Conservation (phyloP, 768 basidiomycete species). For the Panaeolus cyanescens region DNA sequence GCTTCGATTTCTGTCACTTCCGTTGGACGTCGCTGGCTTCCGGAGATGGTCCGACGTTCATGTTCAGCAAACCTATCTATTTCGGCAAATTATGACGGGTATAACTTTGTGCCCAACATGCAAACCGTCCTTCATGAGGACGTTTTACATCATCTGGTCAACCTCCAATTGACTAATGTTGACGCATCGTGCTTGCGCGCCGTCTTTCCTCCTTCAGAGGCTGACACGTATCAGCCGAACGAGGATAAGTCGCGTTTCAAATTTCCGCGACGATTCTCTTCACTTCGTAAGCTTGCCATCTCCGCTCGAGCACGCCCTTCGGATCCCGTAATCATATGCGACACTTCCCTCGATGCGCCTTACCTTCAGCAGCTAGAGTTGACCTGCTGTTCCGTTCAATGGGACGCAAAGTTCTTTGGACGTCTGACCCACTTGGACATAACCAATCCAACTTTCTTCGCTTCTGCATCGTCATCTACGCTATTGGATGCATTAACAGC, state of each 20-base stretch:
- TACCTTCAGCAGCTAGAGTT: neutral
- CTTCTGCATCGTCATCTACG: neutral
- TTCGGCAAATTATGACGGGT: neutral
- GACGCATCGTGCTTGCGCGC: neutral
- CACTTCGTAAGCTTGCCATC: neutral
- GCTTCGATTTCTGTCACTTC: neutral
- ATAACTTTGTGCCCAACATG: neutral
- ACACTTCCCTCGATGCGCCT: neutral
- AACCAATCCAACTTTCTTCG: neutral
- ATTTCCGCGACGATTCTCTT: neutral
- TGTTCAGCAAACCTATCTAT: neutral
- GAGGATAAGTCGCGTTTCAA: neutral
- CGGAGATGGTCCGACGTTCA: constrained; percentile 3
- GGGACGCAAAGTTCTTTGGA: neutral
- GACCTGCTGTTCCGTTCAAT: neutral
- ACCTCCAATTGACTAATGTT: neutral
- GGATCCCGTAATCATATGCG: neutral
- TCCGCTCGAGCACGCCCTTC: neutral
- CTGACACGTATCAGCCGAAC: too few relatives aligned
- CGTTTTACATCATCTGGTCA: neutral
- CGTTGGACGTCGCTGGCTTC: neutral
- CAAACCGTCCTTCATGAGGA: neutral
- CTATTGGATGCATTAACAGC: neutral
- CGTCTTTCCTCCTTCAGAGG: neutral
- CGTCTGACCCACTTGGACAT: neutral